Conservation (phyloP, 139 green algal species). For the Raphidocelis subcapitata region DNA sequence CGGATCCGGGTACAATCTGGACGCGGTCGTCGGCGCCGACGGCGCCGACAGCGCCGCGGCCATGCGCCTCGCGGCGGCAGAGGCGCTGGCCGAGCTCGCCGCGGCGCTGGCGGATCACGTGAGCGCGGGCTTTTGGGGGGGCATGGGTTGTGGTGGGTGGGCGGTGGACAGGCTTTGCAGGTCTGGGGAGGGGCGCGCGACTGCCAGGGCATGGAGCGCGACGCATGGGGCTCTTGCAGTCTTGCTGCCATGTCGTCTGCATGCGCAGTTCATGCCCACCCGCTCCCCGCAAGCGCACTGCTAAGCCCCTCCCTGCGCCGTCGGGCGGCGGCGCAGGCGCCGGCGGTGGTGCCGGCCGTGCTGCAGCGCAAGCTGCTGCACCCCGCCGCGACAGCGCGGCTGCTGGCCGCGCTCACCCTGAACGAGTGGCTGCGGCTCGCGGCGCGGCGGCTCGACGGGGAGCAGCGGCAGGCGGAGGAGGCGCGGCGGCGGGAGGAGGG, state of each 20-base stretch:
- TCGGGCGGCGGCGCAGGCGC: too few species aligned
- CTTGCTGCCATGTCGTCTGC: too few species aligned
- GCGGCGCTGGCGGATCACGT: background rate
- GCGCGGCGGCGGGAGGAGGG: slow-evolving; percentile 5
- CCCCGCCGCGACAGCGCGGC: slow-evolving; percentile 27
- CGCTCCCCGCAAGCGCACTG: too few species aligned
- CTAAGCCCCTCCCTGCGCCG: too few species aligned
- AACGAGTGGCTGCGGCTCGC: slow-evolving; percentile 40
- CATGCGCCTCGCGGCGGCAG: slow-evolving; percentile 55
- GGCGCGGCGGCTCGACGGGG: background rate
- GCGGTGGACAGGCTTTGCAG: too few species aligned
- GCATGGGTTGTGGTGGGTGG: slow-evolving; percentile 1
- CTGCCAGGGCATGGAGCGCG: too few species aligned
- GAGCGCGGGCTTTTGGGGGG: background rate
- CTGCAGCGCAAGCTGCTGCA: slow-evolving; percentile 14
- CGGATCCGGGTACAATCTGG: background rate
- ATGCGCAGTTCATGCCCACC: too few species aligned
- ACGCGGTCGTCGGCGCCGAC: slow-evolving; percentile 21
- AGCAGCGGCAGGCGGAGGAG: slow-evolving; percentile 12
- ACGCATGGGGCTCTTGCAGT: too few species aligned
- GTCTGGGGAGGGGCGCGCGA: too few species aligned
- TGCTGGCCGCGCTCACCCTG: slow-evolving; percentile 34
- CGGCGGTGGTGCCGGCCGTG: slow-evolving; percentile 9
- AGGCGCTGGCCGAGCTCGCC: slow-evolving; percentile 34
- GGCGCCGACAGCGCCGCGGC: slow-evolving; percentile 41